Base-by-base conservation (phyloP, 169 alveolate species). In the Plasmodium yoelii region DNA sequence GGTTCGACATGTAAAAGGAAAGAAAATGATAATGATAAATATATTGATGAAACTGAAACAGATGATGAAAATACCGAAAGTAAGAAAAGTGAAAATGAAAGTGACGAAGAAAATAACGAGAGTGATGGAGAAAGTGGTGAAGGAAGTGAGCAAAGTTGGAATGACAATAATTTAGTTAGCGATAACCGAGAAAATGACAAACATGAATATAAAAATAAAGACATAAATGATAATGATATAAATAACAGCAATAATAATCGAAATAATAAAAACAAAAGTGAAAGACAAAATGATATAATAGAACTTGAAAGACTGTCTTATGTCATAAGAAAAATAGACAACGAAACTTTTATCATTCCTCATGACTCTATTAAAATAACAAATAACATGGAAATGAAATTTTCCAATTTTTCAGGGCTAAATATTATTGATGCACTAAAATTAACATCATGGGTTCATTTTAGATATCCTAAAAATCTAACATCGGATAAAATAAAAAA, bases 371-470 rank as follows among this genome's bases (percentile, higher is more conserved):
- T 75, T 18, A 75, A 75, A 61, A 75, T 75, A 22, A 75, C 75
- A 22, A 75, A 61, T 63, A 75, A 75, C 10, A 26, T 75, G 64
- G 88, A 75, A 63, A 49, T 75, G 88, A 75, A 75, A 75, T 63
- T 63, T 75, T 53, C 77, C 67, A 59, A 61, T 55, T 75, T 75
- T 64, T 63, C 28, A 10, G 88, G 88, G 26, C 22, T 75, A 13
- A 75, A 75, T 34, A 75, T 75, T 51, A 28, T 75, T 28, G 88
- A 75, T 26, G 88, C 88, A 61, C 39, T 75, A 75, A 75, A 75
- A 61, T 75, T 75, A 61, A 75, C 88, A 26, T 75, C 88, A 57
- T 75, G 88, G 88, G 88, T 75, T 56, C 88, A 75, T 56, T 75
- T 75, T 47, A 61, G 88, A 61, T 75, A 75, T 57, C 88, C 88